Conservation (phyloP, 768 basidiomycete genomes). For the Suillus hirtellus region DNA sequence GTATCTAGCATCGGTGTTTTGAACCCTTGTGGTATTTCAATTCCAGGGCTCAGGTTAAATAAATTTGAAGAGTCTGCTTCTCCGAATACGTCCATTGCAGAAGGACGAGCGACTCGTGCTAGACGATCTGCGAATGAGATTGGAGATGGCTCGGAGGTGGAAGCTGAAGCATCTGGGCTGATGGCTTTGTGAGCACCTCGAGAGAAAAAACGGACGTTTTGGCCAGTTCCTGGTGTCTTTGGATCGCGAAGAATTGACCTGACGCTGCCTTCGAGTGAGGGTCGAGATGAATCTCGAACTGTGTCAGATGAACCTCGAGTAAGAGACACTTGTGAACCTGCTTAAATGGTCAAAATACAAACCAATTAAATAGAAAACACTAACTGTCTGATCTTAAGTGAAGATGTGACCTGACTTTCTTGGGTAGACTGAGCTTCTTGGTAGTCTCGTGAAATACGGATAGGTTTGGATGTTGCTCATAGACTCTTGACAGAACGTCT, state of each 20-base stretch:
- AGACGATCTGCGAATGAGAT: slow-evolving; percentile 29
- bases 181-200: slow-evolving; percentile 65
- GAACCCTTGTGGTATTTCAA: slow-evolving; percentile 44
- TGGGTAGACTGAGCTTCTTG: slow-evolving; percentile 37
- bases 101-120: slow-evolving; percentile 35
- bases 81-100: slow-evolving; percentile 53
- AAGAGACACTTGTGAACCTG: slow-evolving; percentile 30
- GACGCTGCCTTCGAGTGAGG: slow-evolving; percentile 54
- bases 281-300: slow-evolving; percentile 22
- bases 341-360: slow-evolving; percentile 13
- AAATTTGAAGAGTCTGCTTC: slow-evolving; percentile 47
- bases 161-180: slow-evolving; percentile 61
- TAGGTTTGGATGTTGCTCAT: slow-evolving; percentile 62
- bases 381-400: slow-evolving; percentile 40
- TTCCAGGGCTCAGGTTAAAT: slow-evolving; percentile 58
- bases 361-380: slow-evolving; percentile 15
- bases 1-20: slow-evolving; percentile 33
- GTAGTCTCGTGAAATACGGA: slow-evolving; percentile 51
- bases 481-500: slow-evolving; percentile 52
- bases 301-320: slow-evolving; percentile 25
- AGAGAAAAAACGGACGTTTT: slow-evolving; percentile 77
- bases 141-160: slow-evolving; percentile 35
- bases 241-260: slow-evolving; percentile 73
- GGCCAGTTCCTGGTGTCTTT: slow-evolving; percentile 74
- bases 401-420: slow-evolving; percentile 52